Evolutionary conservation across 2,329 filamentous ascomycete species (phyloP).

Genomic region (Hymenoscyphus linearis): DNA sequence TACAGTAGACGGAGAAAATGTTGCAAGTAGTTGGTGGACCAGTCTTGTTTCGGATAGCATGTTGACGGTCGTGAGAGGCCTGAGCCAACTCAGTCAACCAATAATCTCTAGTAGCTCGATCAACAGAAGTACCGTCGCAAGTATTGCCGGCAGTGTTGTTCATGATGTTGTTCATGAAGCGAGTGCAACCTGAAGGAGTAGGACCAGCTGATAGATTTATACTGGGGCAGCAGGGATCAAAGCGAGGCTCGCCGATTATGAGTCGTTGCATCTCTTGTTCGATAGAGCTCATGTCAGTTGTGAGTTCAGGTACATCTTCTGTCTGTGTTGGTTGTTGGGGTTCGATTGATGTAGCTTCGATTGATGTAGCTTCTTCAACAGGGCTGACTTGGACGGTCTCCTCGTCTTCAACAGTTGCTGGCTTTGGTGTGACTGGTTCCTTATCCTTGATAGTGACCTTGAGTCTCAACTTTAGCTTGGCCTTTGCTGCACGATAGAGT

Average conservation of each 20-base stretch:
- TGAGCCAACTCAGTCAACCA: conserved; percentile 32
- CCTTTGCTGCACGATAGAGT: conserved; percentile 92
- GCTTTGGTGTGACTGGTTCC: conserved; percentile 29
- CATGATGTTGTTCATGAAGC: conserved; percentile 9
- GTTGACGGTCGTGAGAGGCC: conserved; percentile 26
- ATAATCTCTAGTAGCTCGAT: conserved; percentile 27
- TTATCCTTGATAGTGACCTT: conserved; percentile 53
- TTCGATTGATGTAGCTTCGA: conserved; percentile 6
- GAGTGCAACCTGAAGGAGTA: conserved; percentile 6
- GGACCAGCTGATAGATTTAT: conserved; percentile 8
- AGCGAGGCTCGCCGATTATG: conserved; percentile 21
- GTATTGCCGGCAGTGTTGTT: conserved; percentile 18
- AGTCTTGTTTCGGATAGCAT: conserved; percentile 9
- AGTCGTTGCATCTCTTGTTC: conserved; percentile 27
- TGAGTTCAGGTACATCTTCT: conserved; percentile 4
- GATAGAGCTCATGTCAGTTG: conserved; percentile 8
- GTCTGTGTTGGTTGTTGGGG: not conserved
- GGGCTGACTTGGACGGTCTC: conserved; percentile 24
- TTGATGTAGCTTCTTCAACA: conserved; percentile 12
- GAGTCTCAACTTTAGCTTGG: conserved; percentile 94
- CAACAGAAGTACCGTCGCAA: conserved; percentile 26
- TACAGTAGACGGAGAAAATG: conserved; percentile 87
- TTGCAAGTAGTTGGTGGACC: conserved; percentile 12
- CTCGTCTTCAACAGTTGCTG: conserved; percentile 47
- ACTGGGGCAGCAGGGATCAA: conserved; percentile 9